phyloP scores from a whole-genome alignment of 495 filamentous ascomycete species.

The Pyrenula massariospora region DNA sequence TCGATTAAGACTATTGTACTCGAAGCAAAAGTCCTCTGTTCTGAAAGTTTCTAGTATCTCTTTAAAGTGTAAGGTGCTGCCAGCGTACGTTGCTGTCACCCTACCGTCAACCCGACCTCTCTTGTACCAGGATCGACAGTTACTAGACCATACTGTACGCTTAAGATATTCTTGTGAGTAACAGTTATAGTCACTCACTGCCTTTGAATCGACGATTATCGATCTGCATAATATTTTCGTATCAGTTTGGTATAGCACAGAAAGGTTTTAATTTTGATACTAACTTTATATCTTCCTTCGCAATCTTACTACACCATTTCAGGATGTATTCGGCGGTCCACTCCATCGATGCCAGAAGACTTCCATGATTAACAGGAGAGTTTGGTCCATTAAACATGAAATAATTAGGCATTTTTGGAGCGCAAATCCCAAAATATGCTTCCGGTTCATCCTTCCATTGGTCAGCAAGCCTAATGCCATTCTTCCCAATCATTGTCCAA shows the following conservation, averaged over 20 bases:
- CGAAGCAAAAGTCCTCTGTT: too few species aligned
- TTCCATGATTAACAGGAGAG: slow-evolving; percentile 22
- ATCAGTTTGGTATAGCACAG: too few species aligned
- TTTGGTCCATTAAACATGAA: slow-evolving; percentile 19
- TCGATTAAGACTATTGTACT: too few species aligned
- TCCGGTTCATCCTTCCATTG: slow-evolving; percentile 26
- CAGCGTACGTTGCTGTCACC: slow-evolving; percentile 23
- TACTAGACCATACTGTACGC: slow-evolving; percentile 30
- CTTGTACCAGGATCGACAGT: slow-evolving; percentile 47
- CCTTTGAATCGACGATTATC: too few species aligned
- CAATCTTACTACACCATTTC: slow-evolving; percentile 29
- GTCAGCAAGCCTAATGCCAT: slow-evolving; percentile 22
- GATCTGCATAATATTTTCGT: too few species aligned
- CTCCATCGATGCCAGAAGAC: too few species aligned
- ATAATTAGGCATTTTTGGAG: slow-evolving; percentile 44
- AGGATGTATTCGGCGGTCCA: slow-evolving; percentile 30
- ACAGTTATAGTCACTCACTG: too few species aligned
- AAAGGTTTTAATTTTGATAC: too few species aligned
- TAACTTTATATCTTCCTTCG: too few species aligned
- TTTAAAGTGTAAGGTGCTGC: slow-evolving; percentile 32
- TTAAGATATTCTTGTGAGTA: too few species aligned
- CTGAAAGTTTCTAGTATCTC: too few species aligned
- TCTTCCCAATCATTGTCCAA: slow-evolving; percentile 27
- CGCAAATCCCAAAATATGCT: slow-evolving; percentile 39
- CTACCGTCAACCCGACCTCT: slow-evolving; percentile 16